phyloP scores from a whole-genome alignment of 441 rosid species.

The Corymbia citriodora region DNA sequence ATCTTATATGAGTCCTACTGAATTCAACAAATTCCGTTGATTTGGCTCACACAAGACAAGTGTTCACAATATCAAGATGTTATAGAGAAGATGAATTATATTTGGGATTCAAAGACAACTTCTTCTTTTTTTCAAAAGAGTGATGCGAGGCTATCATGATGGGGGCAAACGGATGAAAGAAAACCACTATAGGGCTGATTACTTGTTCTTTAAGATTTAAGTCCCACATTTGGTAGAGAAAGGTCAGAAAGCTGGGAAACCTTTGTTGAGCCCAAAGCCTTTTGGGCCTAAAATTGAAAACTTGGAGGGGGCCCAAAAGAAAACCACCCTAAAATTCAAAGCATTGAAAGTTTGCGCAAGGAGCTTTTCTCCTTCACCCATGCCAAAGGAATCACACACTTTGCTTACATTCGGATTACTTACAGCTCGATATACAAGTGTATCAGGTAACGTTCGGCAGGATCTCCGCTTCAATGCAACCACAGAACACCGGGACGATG shows the following conservation, averaged over 20 bases:
- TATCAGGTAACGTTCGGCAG: not conserved
- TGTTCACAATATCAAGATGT: not conserved
- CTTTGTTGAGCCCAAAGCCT: not conserved
- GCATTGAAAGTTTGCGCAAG: not conserved
- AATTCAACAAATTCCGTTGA: not conserved
- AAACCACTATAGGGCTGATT: not conserved
- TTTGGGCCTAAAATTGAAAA: not conserved
- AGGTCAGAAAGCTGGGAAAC: not conserved
- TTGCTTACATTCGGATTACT: not conserved
- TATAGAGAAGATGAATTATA: not conserved
- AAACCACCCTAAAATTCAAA: not conserved
- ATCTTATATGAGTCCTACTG: not conserved
- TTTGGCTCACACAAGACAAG: not conserved
- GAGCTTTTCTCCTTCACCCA: not conserved
- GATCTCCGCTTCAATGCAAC: not conserved
- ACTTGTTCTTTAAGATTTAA: not conserved
- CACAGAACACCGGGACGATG: not conserved
- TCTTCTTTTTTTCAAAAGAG: accelerated
- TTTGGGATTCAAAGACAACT: not conserved
- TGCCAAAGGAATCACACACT: not conserved
- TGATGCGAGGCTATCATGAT: not conserved
- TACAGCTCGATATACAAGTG: not conserved
- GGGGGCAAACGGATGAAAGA: not conserved
- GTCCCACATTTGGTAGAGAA: not conserved
- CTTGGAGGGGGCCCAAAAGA: not conserved